Base-by-base conservation (phyloP, 371 early-diverging fungal species). In the Basidiobolus meristosporus region DNA sequence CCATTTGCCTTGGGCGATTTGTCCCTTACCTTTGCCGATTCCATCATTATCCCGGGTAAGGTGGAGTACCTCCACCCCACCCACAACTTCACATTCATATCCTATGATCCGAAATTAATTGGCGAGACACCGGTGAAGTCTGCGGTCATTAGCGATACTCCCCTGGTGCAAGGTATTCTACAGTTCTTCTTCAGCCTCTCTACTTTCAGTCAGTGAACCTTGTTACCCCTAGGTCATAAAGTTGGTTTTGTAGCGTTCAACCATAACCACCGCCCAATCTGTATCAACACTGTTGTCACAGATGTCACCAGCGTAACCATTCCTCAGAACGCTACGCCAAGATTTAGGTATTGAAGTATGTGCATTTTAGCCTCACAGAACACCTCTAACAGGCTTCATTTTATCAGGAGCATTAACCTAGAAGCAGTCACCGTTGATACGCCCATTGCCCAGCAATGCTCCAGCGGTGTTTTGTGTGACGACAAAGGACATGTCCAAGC, bases 361-460 rank as follows among this genome's bases (percentile, higher is more conserved):
- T 4, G 18, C 18, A n/a, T n/a, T n/a, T 34, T 16, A 18, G 18
- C 18, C 14, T 34, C 18, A 7, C 18, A 34, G 14, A 34, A 34
- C 18, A n/a, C n/a, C n/a, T n/a, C 12, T 16, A 4, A 16, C 18
- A 34, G 16, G 5, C 34, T 34, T 4, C 4, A 16, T n/a, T n/a
- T n/a, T n/a, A n/a, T n/a, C 21, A 39, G 39, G 15, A 57, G 64
- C 28, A 70, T 76, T 47, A 82, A 82, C 45, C 47, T 75, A 60
- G 85, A 91, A 46, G 84, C 83, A 6, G 73, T 90, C 40, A 84
- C 82, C 6, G 51, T 90, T 9, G 85, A 92, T 48, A 81, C 88
- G 31, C 84, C 90, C 9, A 50, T 88, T 31, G 76, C 77, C 9
- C 66, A 78, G 46, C 77, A 79, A 42, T 89, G 84, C 43, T 75